These are phyloP conservation scores for Ammopiptanthus mongolicus DNA, from an alignment of 306 rosid genomes.

Conservation along the genomic window DNA sequence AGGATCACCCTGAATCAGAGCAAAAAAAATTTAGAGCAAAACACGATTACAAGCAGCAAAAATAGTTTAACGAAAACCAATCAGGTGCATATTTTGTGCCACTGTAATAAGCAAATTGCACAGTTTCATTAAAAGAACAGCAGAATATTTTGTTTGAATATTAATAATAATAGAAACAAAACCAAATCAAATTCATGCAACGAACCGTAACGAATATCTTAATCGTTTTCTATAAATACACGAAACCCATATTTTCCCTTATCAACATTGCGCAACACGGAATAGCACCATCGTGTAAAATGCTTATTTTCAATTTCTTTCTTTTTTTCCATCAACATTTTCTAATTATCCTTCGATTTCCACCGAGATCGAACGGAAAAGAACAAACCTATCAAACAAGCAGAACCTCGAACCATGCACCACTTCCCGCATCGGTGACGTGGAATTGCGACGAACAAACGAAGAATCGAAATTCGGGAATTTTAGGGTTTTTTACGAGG, in stretches of 20 bases:
- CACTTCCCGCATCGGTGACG: not conserved
- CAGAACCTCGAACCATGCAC: not conserved
- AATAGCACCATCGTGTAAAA: not conserved
- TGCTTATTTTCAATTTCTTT: not conserved
- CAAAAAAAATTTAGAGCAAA: conserved; percentile 7
- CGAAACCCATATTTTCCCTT: not conserved
- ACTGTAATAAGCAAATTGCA: not conserved
- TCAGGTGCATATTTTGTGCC: not conserved
- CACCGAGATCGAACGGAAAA: too few species aligned
- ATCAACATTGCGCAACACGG: not conserved
- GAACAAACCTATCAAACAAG: not conserved
- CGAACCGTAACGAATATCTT: not conserved
- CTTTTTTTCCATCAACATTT: not conserved
- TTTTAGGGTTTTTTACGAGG: not conserved
- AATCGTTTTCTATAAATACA: not conserved
- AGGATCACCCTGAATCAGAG: conserved; percentile 23
- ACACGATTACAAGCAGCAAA: not conserved
- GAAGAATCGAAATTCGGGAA: not conserved
- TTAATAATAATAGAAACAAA: not conserved
- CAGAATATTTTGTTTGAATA: not conserved
- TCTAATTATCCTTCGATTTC: not conserved
- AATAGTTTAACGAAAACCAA: not conserved
- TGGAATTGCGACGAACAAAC: not conserved
- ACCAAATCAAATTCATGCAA: not conserved
- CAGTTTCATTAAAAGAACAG: not conserved